These are phyloP conservation scores for Cyberlindnera americana DNA, from an alignment of 805 yeast genomes.

Conservation along the genomic window DNA sequence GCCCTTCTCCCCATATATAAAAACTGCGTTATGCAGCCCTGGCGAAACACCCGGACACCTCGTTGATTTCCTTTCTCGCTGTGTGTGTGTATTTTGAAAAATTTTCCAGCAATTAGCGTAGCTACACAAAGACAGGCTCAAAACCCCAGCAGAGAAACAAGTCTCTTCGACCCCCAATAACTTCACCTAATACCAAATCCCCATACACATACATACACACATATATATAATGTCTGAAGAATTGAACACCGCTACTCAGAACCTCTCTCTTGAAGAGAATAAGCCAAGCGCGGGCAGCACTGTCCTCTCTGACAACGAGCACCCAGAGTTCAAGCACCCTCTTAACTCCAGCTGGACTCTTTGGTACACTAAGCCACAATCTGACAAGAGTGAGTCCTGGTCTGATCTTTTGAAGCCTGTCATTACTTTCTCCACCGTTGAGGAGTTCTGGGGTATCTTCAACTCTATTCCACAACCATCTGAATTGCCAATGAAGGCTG, in stretches of 20 bases:
- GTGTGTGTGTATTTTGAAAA: too few species aligned
- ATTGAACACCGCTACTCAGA: conserved; percentile 27
- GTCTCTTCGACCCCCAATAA: conserved; percentile 18
- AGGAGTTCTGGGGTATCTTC: conserved; percentile 98
- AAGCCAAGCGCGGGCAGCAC: conserved; percentile 13
- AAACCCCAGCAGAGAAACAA: conserved; percentile 12
- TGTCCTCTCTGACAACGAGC: conserved; percentile 21
- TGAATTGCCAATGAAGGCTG: conserved; percentile 88
- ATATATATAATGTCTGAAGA: conserved; percentile 29
- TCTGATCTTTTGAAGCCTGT: conserved; percentile 89
- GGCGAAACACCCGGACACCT: conserved; percentile 13
- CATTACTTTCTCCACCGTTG: conserved; percentile 88
- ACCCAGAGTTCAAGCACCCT: conserved; percentile 58
- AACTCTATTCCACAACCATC: conserved; percentile 90
- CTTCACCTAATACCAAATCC: too few species aligned
- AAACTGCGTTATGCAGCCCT: conserved; percentile 9
- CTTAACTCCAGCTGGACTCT: conserved; percentile 89
- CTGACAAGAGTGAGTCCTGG: conserved; percentile 77
- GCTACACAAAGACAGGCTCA: conserved; percentile 6
- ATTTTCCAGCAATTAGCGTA: conserved; percentile 9
- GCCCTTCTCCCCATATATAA: too few species aligned
- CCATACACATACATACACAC: too few species aligned
- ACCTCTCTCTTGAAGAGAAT: conserved; percentile 22
- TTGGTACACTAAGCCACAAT: conserved; percentile 96
- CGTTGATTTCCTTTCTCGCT: background rate